A percentile compares a stretch with the other conserved stretches of the same genome.
phyloP scores from a whole-genome alignment of 352 stramenopile species.

The Plasmopara viticola region DNA sequence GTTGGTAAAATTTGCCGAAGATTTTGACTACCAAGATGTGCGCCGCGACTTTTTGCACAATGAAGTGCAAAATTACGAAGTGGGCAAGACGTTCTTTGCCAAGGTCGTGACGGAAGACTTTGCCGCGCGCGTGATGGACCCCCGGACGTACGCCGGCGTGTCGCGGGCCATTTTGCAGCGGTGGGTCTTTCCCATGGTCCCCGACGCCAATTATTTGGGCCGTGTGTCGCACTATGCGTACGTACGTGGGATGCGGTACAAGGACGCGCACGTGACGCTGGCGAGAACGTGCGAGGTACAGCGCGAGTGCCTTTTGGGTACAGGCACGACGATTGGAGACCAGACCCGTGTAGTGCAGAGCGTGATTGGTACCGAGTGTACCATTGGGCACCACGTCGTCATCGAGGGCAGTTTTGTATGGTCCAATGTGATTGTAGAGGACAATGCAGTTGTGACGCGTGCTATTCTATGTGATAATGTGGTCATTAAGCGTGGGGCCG shows the following conservation, averaged over 20 bases:
- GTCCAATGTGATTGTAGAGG: slow-evolving; percentile 76
- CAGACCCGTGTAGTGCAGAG: slow-evolving; percentile 51
- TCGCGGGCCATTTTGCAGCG: slow-evolving; percentile 91
- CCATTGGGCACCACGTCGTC: slow-evolving; percentile 60
- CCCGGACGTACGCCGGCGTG: slow-evolving; percentile 90
- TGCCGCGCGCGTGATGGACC: slow-evolving; percentile 91
- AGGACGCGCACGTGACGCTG: slow-evolving; percentile 60
- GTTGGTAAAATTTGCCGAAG: slow-evolving; percentile 94
- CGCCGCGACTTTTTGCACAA: slow-evolving; percentile 94
- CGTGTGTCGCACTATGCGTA: slow-evolving; percentile 65
- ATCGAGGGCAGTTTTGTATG: slow-evolving; percentile 79
- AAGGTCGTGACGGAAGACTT: slow-evolving; percentile 91
- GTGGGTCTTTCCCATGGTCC: slow-evolving; percentile 95
- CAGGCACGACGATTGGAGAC: slow-evolving; percentile 47
- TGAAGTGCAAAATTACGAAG: slow-evolving; percentile 96
- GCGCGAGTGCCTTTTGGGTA: slow-evolving; percentile 70
- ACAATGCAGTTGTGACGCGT: slow-evolving; percentile 63
- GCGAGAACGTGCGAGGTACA: slow-evolving; percentile 59
- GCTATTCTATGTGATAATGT: slow-evolving; percentile 84
- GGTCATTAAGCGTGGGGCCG: slow-evolving; percentile 57
- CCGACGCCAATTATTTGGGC: slow-evolving; percentile 86
- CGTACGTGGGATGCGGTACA: slow-evolving; percentile 79
- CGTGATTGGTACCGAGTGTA: slow-evolving; percentile 62
- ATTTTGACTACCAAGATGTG: slow-evolving; percentile 98
- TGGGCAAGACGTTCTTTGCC: slow-evolving; percentile 96